Base-by-base conservation (phyloP, 2,329 filamentous ascomycete species). In the Verticillium longisporum region DNA sequence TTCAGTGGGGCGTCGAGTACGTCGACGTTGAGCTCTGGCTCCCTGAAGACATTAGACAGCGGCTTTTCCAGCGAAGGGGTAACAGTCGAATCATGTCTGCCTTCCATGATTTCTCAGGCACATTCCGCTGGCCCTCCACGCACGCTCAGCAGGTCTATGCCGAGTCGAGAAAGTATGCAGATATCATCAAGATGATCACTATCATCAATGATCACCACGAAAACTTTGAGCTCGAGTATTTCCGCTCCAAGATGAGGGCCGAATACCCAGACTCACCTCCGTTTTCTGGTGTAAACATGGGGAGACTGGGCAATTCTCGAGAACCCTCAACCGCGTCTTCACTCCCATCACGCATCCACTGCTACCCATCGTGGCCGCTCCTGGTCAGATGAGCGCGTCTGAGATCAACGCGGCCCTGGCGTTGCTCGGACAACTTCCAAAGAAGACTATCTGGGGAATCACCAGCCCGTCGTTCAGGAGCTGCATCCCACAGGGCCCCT, bases 111-210 rank as follows among this genome's bases (percentile, higher is more conserved):
- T 94, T 94, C 69, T 92, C 90, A 0, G 90, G 90, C 1, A 88
- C 80, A 0, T 94, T 94, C 80, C 90, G 88, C 68, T 96, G 91
- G 91, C 88, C 89, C 1, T 91, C 90, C 0, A 75, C 83, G 6
- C 83, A 89, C 66, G 91, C 91, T 1, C 85, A 90, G 68, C 78
- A 83, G 13, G 82, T 94, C 4, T 96, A 93, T 67, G 78, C 85
- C 62, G 83, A 88, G 66, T 91, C 89, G 9, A 84, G 84, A 56
- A 84, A 85, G 62, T 92, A 92, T 66, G 89, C 89, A 56, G 91
- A 96, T 72, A 91, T 96, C 61, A 88, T 96, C 70, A 96, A 95
- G 78, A 95, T 96, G 90, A 95, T 95, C 68, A 87, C 89, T 36
- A 88, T 93, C 70, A 90, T 92, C 70, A 88, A 87, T 70, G 88